phyloP scores from a whole-genome alignment of 352 stramenopile species.

The Lagenidium giganteum region DNA sequence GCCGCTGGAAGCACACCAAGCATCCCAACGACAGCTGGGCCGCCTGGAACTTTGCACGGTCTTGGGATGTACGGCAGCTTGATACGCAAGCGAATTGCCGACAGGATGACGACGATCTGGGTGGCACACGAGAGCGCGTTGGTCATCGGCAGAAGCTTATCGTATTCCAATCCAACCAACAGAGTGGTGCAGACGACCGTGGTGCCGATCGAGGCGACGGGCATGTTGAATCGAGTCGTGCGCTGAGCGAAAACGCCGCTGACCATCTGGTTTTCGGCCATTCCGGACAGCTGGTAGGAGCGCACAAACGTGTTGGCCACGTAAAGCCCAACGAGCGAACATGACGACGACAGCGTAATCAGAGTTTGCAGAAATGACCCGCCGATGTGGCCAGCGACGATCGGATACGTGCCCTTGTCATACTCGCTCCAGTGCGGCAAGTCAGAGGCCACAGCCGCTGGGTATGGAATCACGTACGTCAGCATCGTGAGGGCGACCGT shows the following conservation, averaged over 20 bases:
- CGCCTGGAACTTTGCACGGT: conserved; percentile 25
- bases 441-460: conserved; percentile 24
- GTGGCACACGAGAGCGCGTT: conserved; percentile 82
- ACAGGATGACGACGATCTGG: conserved; percentile 75
- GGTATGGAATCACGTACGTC: conserved; percentile 73
- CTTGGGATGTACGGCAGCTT: conserved; percentile 37
- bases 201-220: conserved; percentile 15
- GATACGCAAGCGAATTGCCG: conserved; percentile 79
- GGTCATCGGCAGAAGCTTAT: conserved; percentile 60
- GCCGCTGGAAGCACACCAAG: no score
- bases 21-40: conserved; percentile 12
- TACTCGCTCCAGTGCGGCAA: conserved; percentile 16
- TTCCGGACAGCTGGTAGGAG: conserved; percentile 67
- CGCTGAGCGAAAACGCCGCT: conserved; percentile 60
- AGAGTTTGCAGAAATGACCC: conserved; percentile 68
- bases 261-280: conserved; percentile 71
- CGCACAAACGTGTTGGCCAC: conserved; percentile 86
- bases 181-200: conserved; percentile 19
- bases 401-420: conserved; percentile 7
- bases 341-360: conserved; percentile 72
- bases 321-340: conserved; percentile 87
- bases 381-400: conserved; percentile 24
- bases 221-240: conserved; percentile 18
- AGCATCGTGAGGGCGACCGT: conserved; percentile 51
- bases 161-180: conserved; percentile 30